Percentiles rank a stretch among this genome's conserved stretches.
These are phyloP conservation scores for Acorus calamus DNA, from an alignment of 106 monocot genomes.

Conservation along the genomic window DNA sequence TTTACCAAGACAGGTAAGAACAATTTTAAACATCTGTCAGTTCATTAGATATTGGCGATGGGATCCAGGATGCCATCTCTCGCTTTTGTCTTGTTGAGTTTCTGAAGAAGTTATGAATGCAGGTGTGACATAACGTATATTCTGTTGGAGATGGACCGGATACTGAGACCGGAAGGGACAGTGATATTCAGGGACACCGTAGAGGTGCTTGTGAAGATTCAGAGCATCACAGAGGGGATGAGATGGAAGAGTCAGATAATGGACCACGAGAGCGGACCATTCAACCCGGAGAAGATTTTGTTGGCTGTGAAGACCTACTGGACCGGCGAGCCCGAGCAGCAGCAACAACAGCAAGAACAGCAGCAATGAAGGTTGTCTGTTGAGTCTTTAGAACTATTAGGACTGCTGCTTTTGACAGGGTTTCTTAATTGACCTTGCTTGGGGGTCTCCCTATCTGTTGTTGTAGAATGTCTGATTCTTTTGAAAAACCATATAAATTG, in stretches of 20 bases:
- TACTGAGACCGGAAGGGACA: conserved; percentile 56
- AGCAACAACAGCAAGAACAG: too few relatives aligned
- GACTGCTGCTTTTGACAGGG: too few relatives aligned
- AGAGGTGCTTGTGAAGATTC: conserved; percentile 37
- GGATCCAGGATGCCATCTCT: neutral
- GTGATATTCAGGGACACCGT: conserved; percentile 52
- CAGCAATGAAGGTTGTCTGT: too few relatives aligned
- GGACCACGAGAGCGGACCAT: conserved; percentile 26
- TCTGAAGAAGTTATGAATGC: conserved; percentile 5
- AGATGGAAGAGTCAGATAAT: conserved; percentile 28
- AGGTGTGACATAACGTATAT: conserved; percentile 50
- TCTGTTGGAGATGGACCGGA: conserved; percentile 63
- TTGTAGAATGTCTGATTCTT: too few relatives aligned
- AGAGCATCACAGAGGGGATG: conserved; percentile 26
- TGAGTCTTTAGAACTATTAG: too few relatives aligned
- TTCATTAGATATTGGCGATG: neutral
- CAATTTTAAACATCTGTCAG: neutral
- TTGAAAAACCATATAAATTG: too few relatives aligned
- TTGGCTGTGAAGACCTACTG: conserved; percentile 35
- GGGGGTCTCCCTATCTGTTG: too few relatives aligned
- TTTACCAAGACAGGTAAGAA: conserved; percentile 53
- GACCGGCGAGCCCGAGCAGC: conserved; percentile 8
- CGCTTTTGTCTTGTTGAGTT: neutral
- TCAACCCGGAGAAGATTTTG: conserved; percentile 43
- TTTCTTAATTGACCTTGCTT: too few relatives aligned